Evolutionary conservation across 805 yeast genomes (phyloP), one percentile per base, ranked within the genome.

Genomic region (Saccharomycodes ludwigii): DNA sequence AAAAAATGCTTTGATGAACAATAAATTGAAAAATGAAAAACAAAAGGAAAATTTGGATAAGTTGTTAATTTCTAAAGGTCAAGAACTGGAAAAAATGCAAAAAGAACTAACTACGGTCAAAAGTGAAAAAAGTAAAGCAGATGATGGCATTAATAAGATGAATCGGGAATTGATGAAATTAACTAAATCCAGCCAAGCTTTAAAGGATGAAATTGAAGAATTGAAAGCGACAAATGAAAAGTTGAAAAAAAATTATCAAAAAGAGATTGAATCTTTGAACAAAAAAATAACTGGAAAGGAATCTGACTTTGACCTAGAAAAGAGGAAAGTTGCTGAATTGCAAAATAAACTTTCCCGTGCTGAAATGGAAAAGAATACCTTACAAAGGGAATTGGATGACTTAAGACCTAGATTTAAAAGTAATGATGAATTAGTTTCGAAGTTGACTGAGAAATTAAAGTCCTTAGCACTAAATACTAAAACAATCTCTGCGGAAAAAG

Each of bases 121-220:
- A 1, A 40, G 24, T 1, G 68, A 65, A 9, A 77, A 73, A 42
- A 63, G 63, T 17, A 76, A 69, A 40, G 80, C 88, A 1, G 95
- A 86, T 45, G 76, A 73, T 37, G 96, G 94, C 4, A 76, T 86
- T 31, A 85, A 85, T 48, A 85, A 84, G 43, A 81, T 86, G 94
- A 79, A 77, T 33, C 62, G 88, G 24, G 97, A 86, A 40, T 58
- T 86, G 19, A 70, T 83, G 52, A 68, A 68, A 29, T 58, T 84
- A 26, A 66, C 73, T 0, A 71, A 70, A 34, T 73, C 72, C 21
- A 76, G 75, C 36, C 72, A 68, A 2, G 66, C 67, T 0, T 44
- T 66, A 5, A 73, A 67, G 27, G 58, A 59, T 17, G 52, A 54
- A 6, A 52, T 69, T 11, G 63, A 61, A 24, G 44, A 41, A 4